These are phyloP conservation scores for Marchantia polymorpha DNA, from an alignment of 225 moss, liverwort and hornwort genomes.

Conservation along the genomic window DNA sequence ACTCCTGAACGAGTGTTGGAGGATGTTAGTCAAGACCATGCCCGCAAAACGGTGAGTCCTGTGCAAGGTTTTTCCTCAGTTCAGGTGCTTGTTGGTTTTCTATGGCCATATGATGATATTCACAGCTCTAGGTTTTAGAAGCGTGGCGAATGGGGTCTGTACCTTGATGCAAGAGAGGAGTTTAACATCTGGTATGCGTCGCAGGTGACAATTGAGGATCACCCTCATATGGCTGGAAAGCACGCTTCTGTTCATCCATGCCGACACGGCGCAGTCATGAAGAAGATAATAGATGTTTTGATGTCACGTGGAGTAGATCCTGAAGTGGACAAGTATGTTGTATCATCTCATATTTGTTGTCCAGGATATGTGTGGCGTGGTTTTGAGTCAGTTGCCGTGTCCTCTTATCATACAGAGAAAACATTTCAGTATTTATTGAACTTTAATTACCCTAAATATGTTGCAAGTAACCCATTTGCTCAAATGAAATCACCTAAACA, in stretches of 20 bases:
- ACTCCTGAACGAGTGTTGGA: slow-evolving; percentile 91
- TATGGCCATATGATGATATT: neutral
- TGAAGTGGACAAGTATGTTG: slow-evolving; percentile 92
- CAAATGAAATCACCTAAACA: no score
- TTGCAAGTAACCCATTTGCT: no score
- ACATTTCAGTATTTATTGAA: no score
- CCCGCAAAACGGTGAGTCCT: slow-evolving; percentile 78
- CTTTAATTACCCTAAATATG: no score
- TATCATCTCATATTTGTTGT: neutral
- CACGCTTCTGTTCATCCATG: slow-evolving; percentile 99
- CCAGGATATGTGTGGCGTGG: neutral
- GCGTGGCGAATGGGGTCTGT: neutral
- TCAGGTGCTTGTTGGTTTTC: neutral
- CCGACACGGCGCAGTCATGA: slow-evolving; percentile 97
- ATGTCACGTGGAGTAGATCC: slow-evolving; percentile 88
- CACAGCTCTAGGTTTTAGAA: neutral
- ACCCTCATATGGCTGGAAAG: slow-evolving; percentile 96
- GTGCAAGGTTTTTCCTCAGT: neutral
- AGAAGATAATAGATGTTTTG: slow-evolving; percentile 95
- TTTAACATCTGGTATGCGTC: neutral
- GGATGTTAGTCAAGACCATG: slow-evolving; percentile 99
- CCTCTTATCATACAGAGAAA: no score
- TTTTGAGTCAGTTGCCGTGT: neutral
- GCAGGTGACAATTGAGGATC: slow-evolving; percentile 99
- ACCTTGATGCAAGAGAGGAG: neutral